Evolutionary conservation across 768 basidiomycete species (phyloP), one percentile per base, ranked within the genome.

Genomic region (Psilocybe sp.): DNA sequence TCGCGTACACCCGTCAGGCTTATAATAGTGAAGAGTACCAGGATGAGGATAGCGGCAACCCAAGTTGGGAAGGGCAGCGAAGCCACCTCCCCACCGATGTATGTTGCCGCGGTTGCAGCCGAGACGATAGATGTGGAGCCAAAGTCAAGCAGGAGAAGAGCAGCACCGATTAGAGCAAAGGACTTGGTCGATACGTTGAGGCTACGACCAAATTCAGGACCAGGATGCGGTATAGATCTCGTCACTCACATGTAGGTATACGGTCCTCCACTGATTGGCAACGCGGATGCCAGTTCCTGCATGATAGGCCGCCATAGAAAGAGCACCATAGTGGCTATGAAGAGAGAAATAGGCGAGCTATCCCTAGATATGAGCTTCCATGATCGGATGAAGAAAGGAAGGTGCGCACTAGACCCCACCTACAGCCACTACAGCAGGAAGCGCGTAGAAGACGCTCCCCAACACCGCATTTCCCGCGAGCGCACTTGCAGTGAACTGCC

Each of bases 261-360:
- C 4, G 84, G 86, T 7, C 84, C 85, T 1, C 88, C 88, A 48
- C 75, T 80, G 9, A 88, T 74, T 0, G 85, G 83, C 1, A 89
- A 64, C 2, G 87, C 85, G 4, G 82, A 81, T 0, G 77, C 85
- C 8, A 91, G 65, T 60, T 89, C 88, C 54, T 80, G 76, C 79
- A 91, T 82, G 40, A 90, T 76, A 2, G 87, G 87, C 11, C 85
- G 78, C 84, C 85, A 90, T 18, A 89, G 60, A 56, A 84, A 85
- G 3, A 87, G 60, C 1, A 84, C 73, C 28, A 82, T 62, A 0
- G 81, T 79, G 0, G 88, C 84, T 19, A 84, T 58, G 34, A 85
- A 75, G 49, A 90, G 68, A 7, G 86, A 81, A 38, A 89, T 76
- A 0, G 85, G 85, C 1, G 85, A 86, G 60, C 82, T 84, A 55